Evolutionary conservation across 176 grass and related monocot species (phyloP), one percentile per base, ranked within the genome.

Genomic region (Lolium rigidum): DNA sequence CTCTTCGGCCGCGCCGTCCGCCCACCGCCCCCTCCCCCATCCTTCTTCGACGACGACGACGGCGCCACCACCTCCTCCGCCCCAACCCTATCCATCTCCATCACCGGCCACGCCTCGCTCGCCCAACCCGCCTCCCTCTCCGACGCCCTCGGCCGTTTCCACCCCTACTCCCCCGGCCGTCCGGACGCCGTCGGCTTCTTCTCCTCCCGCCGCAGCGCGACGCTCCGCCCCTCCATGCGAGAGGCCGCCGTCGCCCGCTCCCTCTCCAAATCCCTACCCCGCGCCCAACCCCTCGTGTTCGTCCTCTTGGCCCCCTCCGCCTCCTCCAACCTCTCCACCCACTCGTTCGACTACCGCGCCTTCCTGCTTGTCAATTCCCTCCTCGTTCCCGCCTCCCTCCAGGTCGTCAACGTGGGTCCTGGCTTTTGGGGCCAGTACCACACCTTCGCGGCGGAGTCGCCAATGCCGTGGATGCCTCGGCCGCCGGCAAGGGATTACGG

Each of bases 181-280:
- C 10, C 67, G 14, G 48, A 62, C 48, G 26, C 69, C 25, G 9
- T 92, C 18, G 90, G 90, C 38, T 92, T 87, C 86, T 92, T 88
- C 83, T 92, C 90, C 55, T 84, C 82, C 39, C 86, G 86, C 65
- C 83, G 90, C 69, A 39, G 69, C 37, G 70, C 86, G 20, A 73
- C 86, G 2, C 72, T 85, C 56, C 90, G 83, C 64, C 86, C 86
- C 64, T 92, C 90, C 65, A 92, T 92, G 82, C 82, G 90, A 71
- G 86, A 92, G 90, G 82, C 71, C 55, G 78, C 86, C 57, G 63
- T 86, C 39, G 80, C 86, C 25, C 28, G 62, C 46, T 92, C 90
- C 56, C 78, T 92, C 24, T 78, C 74, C 15, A 66, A 62, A 76
- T 22, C 70, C 7, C 65, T 68, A 8, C 39, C 44, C 57, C 57